Base-by-base conservation (phyloP, 352 stramenopile genomes). In the Phytophthora syringae region DNA sequence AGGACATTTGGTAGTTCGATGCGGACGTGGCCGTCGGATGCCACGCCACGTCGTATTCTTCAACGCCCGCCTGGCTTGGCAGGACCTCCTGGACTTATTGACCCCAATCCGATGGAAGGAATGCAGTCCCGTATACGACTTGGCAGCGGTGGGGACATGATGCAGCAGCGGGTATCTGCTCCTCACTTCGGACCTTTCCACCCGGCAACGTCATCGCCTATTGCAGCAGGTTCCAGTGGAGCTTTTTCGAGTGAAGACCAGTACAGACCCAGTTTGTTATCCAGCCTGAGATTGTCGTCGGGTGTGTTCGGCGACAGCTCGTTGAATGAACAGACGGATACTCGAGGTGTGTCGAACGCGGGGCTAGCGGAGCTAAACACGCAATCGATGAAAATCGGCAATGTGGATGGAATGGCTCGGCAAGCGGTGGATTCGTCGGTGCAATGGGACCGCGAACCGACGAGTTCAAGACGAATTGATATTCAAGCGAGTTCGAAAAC, bases 281-380 rank as follows among this genome's bases (percentile, higher is more conserved):
- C 72, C 10, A 66, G 43, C 18, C 52, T 82, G 27, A 65, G 68
- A 25, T 45, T 80, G 12, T 61, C 74, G 1, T 36, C 59, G 0
- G 56, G 67, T 24, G 49, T 74, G 30, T 84, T 79, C 44, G 58
- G 48, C 16, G 39, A 77, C 20, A 49, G 50, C 10, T 55, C 51
- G 10, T 64, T 62, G 18, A 47, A 52, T 5, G 58, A 52, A 2
- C 52, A 20, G n/a, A 34, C 2, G 0, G 57, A 55, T 28, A n/a
- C 9, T n/a, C 64, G 47, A 30, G 32, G 32, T 5, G 76, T 74
- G 58, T 79, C 67, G 5, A 89, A 89, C 44, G 70, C 64, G 2
- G 74, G 82, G 21, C 61, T 92, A 16, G 79, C 82, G 0, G 82
- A 92, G 58, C 61, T 93, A 13, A 95, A 93, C 39, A 80, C 84